Evolutionary conservation across 2,329 filamentous ascomycete species (phyloP).

Genomic region (Ramularia endophylla): DNA sequence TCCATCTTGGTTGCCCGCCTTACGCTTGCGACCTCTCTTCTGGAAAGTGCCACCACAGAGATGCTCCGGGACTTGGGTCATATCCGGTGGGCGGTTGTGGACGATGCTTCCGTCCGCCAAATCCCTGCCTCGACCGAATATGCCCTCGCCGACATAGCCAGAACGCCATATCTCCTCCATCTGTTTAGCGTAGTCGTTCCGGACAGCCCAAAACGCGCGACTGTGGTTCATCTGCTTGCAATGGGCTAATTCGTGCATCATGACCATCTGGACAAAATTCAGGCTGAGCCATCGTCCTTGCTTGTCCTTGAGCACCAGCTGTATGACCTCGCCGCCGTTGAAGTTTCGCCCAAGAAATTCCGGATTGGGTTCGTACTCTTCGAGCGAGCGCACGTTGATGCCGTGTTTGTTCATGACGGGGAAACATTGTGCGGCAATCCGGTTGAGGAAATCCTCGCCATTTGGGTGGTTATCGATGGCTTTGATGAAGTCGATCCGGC

Average conservation of each 20-base stretch:
- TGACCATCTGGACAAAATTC: constrained; percentile 83
- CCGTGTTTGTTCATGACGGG: constrained; percentile 50
- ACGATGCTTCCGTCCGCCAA: constrained; percentile 58
- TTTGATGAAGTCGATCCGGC: constrained; percentile 79
- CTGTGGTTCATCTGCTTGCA: constrained; percentile 92
- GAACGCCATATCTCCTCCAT: constrained; percentile 65
- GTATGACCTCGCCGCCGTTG: constrained; percentile 81
- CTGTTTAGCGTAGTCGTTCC: constrained; percentile 65
- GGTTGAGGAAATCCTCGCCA: constrained; percentile 65
- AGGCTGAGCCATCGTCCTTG: constrained; percentile 68
- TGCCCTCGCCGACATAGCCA: constrained; percentile 70
- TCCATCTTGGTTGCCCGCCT: constrained; percentile 37
- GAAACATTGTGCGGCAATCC: constrained; percentile 73
- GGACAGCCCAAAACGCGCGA: constrained; percentile 70
- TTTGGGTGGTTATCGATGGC: constrained; percentile 54
- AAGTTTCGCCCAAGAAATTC: constrained; percentile 88
- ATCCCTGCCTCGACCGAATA: constrained; percentile 70
- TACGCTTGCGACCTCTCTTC: constrained; percentile 47
- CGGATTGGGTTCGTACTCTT: constrained; percentile 73
- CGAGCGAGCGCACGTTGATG: constrained; percentile 51
- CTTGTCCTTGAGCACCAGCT: constrained; percentile 70
- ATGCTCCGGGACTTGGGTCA: constrained; percentile 46
- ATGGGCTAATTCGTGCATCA: constrained; percentile 89
- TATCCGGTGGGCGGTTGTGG: constrained; percentile 54
- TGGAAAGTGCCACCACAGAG: constrained; percentile 77